Evolutionary conservation across 2,329 filamentous ascomycete species (phyloP).

Genomic region (Cladosporium sp.): DNA sequence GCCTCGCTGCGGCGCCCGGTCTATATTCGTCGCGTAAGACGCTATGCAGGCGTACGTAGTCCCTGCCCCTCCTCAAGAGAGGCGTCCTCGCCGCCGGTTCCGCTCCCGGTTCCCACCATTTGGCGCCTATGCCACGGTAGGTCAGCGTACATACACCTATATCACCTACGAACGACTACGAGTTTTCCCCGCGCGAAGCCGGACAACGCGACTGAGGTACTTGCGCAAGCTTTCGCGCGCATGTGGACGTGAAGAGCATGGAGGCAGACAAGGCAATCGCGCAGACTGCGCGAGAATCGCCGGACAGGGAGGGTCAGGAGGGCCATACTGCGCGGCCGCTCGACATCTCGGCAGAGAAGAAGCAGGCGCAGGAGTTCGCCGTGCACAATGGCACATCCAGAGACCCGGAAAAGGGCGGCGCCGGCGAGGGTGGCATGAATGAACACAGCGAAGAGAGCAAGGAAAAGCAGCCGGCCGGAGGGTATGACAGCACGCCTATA

Average conservation of each 20-base stretch:
- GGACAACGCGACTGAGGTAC: no score
- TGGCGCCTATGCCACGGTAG: no score
- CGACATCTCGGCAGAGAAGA: conserved; percentile 12
- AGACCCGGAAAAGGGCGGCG: conserved; percentile 5
- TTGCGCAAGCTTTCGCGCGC: neutral
- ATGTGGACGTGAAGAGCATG: conserved; percentile 2
- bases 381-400: neutral
- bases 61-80: neutral
- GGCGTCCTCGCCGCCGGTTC: neutral
- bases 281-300: neutral
- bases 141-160: no score
- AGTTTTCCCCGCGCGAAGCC: no score
- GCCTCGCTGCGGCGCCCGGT: neutral
- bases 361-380: conserved; percentile 14
- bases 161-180: no score
- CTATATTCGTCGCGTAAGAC: neutral
- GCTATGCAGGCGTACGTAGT: neutral
- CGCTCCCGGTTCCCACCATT: no score
- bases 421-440: conserved; percentile 4
- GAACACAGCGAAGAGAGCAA: conserved; percentile 12
- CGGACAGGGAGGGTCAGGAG: neutral
- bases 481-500: conserved; percentile 73
- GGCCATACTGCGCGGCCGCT: neutral
- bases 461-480: conserved; percentile 57
- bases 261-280: neutral